phyloP scores from a whole-genome alignment of 768 basidiomycete genomes.

The Coprinopsis sp. region DNA sequence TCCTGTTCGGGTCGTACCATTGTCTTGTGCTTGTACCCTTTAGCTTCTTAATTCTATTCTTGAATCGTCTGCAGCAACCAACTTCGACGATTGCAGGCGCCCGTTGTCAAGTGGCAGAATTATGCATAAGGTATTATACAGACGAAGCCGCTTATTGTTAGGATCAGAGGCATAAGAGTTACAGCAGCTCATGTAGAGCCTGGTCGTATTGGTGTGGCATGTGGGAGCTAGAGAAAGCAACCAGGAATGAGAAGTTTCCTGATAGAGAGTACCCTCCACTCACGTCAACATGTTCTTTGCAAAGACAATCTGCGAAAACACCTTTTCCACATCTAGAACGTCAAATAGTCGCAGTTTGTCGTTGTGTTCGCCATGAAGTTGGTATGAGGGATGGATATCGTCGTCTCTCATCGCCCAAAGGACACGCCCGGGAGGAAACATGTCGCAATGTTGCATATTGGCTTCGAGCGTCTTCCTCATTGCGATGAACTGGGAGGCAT shows the following conservation, averaged over 20 bases:
- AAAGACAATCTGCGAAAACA: constrained; percentile 79
- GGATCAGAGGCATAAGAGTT: constrained; percentile 10
- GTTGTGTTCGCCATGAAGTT: constrained; percentile 21
- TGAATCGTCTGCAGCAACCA: no score
- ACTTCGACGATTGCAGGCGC: no score
- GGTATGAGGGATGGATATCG: constrained; percentile 60
- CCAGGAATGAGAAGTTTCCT: constrained; percentile 6
- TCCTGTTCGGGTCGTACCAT: no score
- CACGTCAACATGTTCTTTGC: constrained; percentile 79
- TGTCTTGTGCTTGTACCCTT: no score
- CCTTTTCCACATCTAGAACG: constrained; percentile 69
- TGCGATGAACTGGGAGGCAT: constrained; percentile 56
- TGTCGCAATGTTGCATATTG: constrained; percentile 69
- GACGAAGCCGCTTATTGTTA: no score
- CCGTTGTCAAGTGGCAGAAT: no score
- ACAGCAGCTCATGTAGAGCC: constrained; percentile 66
- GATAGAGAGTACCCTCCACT: constrained; percentile 17
- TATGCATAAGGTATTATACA: no score
- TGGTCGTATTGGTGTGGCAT: constrained; percentile 79
- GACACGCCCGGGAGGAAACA: constrained; percentile 75
- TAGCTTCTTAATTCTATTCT: no score
- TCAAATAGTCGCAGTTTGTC: constrained; percentile 70
- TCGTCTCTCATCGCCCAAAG: constrained; percentile 76
- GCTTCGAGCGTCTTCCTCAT: constrained; percentile 82
- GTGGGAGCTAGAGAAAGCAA: constrained; percentile 47